Conservation (phyloP, 257 asterid genomes). For the Ligustrum vulgare region DNA sequence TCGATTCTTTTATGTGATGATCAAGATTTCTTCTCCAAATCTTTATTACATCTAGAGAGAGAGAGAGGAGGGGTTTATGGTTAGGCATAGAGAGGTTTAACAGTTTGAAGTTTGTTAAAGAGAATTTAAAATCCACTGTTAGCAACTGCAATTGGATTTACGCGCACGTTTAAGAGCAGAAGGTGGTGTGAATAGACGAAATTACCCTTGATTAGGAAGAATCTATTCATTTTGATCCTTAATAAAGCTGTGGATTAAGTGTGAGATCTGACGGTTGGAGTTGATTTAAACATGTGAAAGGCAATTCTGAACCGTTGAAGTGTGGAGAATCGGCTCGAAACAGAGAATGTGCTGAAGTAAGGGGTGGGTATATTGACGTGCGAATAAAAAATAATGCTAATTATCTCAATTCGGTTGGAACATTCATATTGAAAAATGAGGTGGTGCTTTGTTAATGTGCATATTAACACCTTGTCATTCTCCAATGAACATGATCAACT, state of each 20-base stretch:
- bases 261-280: not conserved
- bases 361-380: not conserved
- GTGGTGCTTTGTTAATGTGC: no score
- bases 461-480: no score
- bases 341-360: not conserved
- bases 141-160: not conserved
- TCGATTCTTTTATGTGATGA: not conserved
- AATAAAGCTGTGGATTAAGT: not conserved
- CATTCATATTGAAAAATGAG: no score
- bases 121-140: not conserved
- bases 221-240: not conserved
- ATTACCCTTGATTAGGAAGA: not conserved
- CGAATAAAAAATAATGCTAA: no score
- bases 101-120: slow-evolving; percentile 27
- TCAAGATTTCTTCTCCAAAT: slow-evolving; percentile 23
- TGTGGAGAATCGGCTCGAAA: not conserved
- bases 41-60: slow-evolving; percentile 17
- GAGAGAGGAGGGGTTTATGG: slow-evolving; percentile 22
- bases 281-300: not conserved
- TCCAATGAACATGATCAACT: no score
- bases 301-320: not conserved
- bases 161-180: not conserved
- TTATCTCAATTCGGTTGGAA: no score
- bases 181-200: slow-evolving; percentile 17
- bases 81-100: slow-evolving; percentile 25